A percentile compares a stretch with the other conserved stretches of the same genome.
Conservation (phyloP, 163 green algal species). For the Prototheca wickerhamii region DNA sequence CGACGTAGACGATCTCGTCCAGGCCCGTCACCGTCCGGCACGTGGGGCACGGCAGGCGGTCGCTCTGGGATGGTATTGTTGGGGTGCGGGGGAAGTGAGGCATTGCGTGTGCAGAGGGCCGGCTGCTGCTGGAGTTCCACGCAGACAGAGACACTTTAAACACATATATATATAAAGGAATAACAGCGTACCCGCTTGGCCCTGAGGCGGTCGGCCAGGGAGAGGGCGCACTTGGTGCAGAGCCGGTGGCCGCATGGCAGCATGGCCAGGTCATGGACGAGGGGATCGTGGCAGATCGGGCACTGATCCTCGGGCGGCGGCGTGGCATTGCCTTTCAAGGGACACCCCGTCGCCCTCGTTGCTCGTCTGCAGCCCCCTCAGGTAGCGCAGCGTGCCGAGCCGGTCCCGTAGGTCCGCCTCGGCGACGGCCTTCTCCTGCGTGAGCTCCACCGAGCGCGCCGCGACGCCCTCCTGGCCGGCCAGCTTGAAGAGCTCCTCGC, state of each 20-base stretch:
- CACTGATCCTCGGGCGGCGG: too few relatives aligned
- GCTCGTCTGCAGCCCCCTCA: slow-evolving; percentile 24
- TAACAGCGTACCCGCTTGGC: too few relatives aligned
- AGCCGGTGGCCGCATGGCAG: slow-evolving; percentile 75
- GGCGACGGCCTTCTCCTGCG: slow-evolving; percentile 46
- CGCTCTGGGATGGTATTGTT: too few relatives aligned
- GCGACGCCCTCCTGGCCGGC: slow-evolving; percentile 38
- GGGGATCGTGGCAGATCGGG: slow-evolving; percentile 65
- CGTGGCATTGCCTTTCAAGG: too few relatives aligned
- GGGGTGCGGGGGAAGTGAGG: too few relatives aligned
- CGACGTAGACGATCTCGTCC: slow-evolving; percentile 49
- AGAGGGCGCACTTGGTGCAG: slow-evolving; percentile 55
- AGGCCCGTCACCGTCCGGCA: slow-evolving; percentile 43
- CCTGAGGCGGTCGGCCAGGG: slow-evolving; percentile 31
- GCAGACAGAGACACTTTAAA: too few relatives aligned
- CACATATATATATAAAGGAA: too few relatives aligned
- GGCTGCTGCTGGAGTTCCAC: background rate
- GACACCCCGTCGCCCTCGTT: background rate
- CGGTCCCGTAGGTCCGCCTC: slow-evolving; percentile 47
- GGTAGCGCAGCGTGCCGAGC: slow-evolving; percentile 72
- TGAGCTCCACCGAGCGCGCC: slow-evolving; percentile 50
- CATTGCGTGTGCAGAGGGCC: too few relatives aligned
- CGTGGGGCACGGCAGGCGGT: slow-evolving; percentile 53
- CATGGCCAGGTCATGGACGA: slow-evolving; percentile 53
- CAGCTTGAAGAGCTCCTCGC: slow-evolving; percentile 51